These are phyloP conservation scores for Fusarium ramigenum DNA, from an alignment of 2,329 filamentous ascomycete species.

Conservation along the genomic window DNA sequence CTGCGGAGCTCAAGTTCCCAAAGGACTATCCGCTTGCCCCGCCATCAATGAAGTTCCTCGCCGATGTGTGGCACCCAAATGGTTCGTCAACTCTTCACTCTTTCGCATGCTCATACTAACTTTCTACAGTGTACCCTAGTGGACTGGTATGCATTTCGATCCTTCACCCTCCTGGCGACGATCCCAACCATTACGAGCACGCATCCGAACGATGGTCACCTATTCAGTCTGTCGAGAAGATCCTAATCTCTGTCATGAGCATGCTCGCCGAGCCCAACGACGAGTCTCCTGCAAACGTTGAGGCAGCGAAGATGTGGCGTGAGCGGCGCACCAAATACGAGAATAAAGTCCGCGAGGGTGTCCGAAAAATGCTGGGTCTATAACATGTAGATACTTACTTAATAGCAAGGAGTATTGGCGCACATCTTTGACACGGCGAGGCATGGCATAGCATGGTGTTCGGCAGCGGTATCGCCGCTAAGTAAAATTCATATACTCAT, in stretches of 20 bases:
- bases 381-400: conserved; percentile 47
- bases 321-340: conserved; percentile 87
- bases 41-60: conserved; percentile 94
- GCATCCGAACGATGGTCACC: conserved; percentile 96
- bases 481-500: conserved; percentile 40
- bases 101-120: background rate
- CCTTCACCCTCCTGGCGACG: conserved; percentile 93
- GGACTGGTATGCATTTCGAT: conserved; percentile 98
- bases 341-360: conserved; percentile 82
- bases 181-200: conserved; percentile 98
- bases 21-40: conserved; percentile 97
- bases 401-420: conserved; percentile 37
- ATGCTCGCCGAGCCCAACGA: conserved; percentile 98
- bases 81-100: conserved; percentile 60
- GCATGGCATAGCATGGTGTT: conserved; percentile 42
- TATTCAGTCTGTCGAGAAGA: conserved; percentile 98
- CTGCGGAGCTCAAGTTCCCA: conserved; percentile 93
- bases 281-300: conserved; percentile 94
- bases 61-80: conserved; percentile 96
- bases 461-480: conserved; percentile 33
- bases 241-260: conserved; percentile 95
- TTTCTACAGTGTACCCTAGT: conserved; percentile 80
- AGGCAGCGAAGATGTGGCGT: conserved; percentile 96
- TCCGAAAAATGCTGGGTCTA: conserved; percentile 80
- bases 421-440: conserved; percentile 27